Conservation (phyloP, 2,329 filamentous ascomycete genomes). For the Dactylella cylindrospora region DNA sequence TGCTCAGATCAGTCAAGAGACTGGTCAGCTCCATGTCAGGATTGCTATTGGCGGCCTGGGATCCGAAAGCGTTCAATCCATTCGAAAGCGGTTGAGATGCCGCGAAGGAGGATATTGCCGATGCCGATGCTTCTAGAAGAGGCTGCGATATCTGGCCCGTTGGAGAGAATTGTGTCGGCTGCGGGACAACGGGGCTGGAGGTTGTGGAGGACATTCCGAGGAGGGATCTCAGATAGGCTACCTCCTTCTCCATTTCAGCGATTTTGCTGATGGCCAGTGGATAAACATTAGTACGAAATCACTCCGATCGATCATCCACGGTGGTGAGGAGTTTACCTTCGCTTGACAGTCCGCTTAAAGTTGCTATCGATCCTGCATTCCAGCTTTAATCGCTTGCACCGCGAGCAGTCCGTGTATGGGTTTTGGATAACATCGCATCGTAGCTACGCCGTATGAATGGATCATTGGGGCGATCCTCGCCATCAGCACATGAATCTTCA, state of each 20-base stretch:
- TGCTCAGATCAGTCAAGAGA: conserved; percentile 36
- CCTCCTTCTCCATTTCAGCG: conserved; percentile 83
- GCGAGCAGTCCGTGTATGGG: conserved; percentile 73
- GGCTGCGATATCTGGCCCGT: conserved; percentile 40
- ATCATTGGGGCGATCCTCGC: conserved; percentile 14
- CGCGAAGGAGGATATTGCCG: conserved; percentile 38
- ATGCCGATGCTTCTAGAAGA: conserved; percentile 37
- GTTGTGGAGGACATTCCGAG: conserved; percentile 55
- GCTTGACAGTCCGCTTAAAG: conserved; percentile 81
- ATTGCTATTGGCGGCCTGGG: conserved; percentile 19
- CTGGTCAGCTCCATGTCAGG: conserved; percentile 34
- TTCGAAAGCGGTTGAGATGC: conserved; percentile 19
- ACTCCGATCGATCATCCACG: not conserved
- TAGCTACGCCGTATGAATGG: conserved; percentile 57
- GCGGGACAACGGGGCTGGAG: conserved; percentile 63
- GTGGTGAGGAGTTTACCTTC: conserved; percentile 50
- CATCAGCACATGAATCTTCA: conserved; percentile 13
- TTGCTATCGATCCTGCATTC: conserved; percentile 85
- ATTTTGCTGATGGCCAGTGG: conserved; percentile 69
- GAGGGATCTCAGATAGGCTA: conserved; percentile 62
- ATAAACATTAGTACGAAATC: conserved; percentile 5
- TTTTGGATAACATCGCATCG: conserved; percentile 83
- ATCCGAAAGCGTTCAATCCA: conserved; percentile 21
- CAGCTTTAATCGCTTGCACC: conserved; percentile 76
- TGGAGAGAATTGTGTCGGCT: conserved; percentile 29